Base-by-base conservation (phyloP, 495 filamentous ascomycete species). In the Penicillium steckii region DNA sequence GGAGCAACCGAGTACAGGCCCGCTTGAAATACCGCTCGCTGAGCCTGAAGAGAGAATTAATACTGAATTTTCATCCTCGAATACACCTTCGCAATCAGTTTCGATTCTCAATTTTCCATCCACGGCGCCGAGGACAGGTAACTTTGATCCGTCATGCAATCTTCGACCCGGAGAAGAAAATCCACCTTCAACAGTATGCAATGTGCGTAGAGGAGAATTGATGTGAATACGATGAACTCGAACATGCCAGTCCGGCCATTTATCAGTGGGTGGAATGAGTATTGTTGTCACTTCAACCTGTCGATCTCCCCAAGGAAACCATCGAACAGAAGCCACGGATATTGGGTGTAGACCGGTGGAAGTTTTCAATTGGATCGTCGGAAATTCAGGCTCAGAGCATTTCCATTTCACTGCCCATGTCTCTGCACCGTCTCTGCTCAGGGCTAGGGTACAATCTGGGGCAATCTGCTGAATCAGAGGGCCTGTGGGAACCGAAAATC, bases 401-500 rank as follows among this genome's bases (percentile, higher is more conserved):
- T 52, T 47, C 54, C 48, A 57, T 44, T 52, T 51, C 37, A 48
- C 44, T 7, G 54, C 54, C 54, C 54, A 57, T 15, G 54, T 48
- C 27, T 57, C 54, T 3, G 48, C 54, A 4, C 48, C 54, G 25
- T 57, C 54, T 35, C 54, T 33, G 8, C 54, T 57, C 2, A 57
- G 24, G 6, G 48, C 48, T 2, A 57, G 15, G 1, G 44, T 57
- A 22, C 48, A 52, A 10, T 57, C 54, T 29, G 48, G 54, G 9
- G 54, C 54, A 23, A 57, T 48, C 23, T 57, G 54, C 7, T 51
- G 48, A 12, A 57, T 52, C 7, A 52, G 19, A 12, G 44, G 44
- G 2, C 54, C 54, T 0, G 48, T 57, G 7, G 54, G 54, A 2
- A 57, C 54, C 0, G 48, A 52, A 63, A 88, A 90, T 4, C 73